Evolutionary conservation across 768 basidiomycete genomes (phyloP).

Genomic region (Mrakia blollopis): DNA sequence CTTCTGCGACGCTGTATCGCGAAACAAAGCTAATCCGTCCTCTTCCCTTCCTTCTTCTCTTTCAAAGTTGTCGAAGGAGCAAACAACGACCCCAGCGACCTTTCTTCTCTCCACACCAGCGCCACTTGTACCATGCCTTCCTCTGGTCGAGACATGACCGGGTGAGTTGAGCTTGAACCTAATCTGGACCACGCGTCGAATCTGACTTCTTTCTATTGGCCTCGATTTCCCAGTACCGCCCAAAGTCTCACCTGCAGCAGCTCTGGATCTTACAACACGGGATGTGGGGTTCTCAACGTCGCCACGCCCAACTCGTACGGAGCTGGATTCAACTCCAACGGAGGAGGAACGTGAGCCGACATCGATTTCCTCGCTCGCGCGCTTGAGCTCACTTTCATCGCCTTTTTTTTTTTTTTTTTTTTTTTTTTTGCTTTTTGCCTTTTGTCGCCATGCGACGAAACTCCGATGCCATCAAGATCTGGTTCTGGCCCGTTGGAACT

Average conservation of each 20-base stretch:
- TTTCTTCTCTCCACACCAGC: constrained; percentile 9
- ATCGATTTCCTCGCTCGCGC: too few relatives aligned
- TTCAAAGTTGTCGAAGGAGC: constrained; percentile 6
- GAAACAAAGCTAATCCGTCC: too few relatives aligned
- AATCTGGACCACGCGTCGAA: not conserved
- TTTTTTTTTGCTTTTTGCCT: too few relatives aligned
- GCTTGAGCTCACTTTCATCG: too few relatives aligned
- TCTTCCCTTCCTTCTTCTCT: too few relatives aligned
- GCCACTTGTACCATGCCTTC: constrained; percentile 43
- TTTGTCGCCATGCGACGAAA: not conserved
- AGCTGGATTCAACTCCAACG: not conserved
- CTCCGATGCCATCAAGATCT: not conserved
- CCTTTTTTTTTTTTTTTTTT: not conserved
- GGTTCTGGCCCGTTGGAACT: not conserved
- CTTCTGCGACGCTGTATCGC: too few relatives aligned
- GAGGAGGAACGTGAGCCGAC: not conserved
- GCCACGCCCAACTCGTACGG: not conserved
- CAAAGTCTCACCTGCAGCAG: not conserved
- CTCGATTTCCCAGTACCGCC: not conserved
- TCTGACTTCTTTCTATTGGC: not conserved
- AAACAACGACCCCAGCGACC: constrained; percentile 1
- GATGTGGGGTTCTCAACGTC: not conserved
- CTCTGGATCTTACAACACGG: not conserved
- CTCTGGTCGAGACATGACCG: constrained; percentile 48
- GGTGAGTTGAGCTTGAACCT: constrained; percentile 49